Conservation (phyloP, 73 alveolate species). For the Stentor coeruleus region DNA sequence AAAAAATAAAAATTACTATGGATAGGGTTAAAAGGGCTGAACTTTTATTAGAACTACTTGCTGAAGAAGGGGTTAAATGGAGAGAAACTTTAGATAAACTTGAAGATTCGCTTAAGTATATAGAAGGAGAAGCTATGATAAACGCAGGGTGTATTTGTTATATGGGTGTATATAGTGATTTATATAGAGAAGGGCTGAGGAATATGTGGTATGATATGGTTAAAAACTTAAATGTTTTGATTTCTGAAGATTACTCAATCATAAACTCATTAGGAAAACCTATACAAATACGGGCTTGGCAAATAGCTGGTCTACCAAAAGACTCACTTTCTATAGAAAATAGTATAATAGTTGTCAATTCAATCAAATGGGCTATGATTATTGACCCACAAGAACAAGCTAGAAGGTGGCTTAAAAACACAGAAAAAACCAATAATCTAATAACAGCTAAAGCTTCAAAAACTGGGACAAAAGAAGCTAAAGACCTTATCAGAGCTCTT, state of each 20-base stretch:
- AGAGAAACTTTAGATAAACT: constrained; percentile 73
- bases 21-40: constrained; percentile 90
- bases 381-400: constrained; percentile 97
- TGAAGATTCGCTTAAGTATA: constrained; percentile 58
- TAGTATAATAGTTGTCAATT: constrained; percentile 75
- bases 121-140: constrained; percentile 92
- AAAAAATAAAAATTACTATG: constrained; percentile 68
- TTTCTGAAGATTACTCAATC: constrained; percentile 69
- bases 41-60: constrained; percentile 70
- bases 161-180: constrained; percentile 93
- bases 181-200: constrained; percentile 71
- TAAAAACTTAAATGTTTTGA: constrained; percentile 68
- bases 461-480: constrained; percentile 13
- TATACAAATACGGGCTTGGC: constrained; percentile 94
- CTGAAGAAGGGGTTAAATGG: constrained; percentile 97
- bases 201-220: constrained; percentile 64
- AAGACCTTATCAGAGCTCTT: constrained; percentile 68
- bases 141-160: constrained; percentile 87
- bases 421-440: constrained; percentile 65
- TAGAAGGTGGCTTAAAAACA: constrained; percentile 90
- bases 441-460: constrained; percentile 64
- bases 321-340: constrained; percentile 94
- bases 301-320: constrained; percentile 89
- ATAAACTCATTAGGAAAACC: constrained; percentile 86
- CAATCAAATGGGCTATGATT: constrained; percentile 85